Evolutionary conservation across 1,284 basidiomycete genomes (phyloP), one percentile per base, ranked within the genome.

Genomic region (Singerocomus inundabilis): DNA sequence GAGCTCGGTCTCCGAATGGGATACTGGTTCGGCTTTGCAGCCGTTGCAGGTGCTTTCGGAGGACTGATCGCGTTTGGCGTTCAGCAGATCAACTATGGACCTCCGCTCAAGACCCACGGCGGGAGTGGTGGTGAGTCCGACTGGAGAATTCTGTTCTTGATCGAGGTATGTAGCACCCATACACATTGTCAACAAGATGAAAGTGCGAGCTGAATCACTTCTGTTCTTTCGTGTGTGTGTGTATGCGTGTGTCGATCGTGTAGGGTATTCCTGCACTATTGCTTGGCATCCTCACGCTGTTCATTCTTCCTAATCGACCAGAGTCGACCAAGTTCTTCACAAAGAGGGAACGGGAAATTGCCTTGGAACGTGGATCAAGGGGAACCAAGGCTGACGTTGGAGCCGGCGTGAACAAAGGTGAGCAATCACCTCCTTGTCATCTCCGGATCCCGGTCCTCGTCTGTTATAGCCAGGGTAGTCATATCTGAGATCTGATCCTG

Each of bases 21-120:
- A 1, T 81, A 85, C 59, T 90, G 85, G 84, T 88, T 88, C 56
- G 85, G 84, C 15, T 89, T 88, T 60, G 88, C 87, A 4, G 85
- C 87, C 4, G 80, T 89, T 5, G 85, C 88, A 16, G 88, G 87
- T 29, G 87, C 88, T 2, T 89, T 90, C 51, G 85, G 87, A n/a
- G 87, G 88, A 16, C 69, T 88, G 24, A 78, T 90, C 35, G 86
- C 86, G 1, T 90, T 84, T 55, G 87, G 85, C 1, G 71, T 89
- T 11, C 81, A 86, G 59, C 76, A 86, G 57, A 75, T 74, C 5
- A 63, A 82, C 24, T 68, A 36, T 39, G 66, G 63, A 15, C 56
- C 55, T 0, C 49, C 48, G 0, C 16, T 66, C 25, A 48, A 6
- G 24, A 64, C 62, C 4, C 11, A 21, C 6, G 62, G 64, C 7